These are phyloP conservation scores for Chalciporus sphaerocephalus DNA, from an alignment of 768 basidiomycete genomes.

Conservation along the genomic window DNA sequence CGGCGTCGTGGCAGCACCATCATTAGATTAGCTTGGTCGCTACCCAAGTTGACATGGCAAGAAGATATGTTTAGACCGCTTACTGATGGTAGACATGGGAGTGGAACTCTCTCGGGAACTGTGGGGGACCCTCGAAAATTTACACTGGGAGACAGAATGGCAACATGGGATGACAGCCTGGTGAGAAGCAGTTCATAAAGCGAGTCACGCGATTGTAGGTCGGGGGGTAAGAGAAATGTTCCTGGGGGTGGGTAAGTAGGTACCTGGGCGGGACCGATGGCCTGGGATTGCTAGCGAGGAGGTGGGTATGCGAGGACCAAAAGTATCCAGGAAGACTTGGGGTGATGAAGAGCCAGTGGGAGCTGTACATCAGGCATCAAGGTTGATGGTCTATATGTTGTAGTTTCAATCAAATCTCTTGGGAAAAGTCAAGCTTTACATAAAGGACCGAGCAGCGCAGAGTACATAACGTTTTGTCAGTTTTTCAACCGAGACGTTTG, in stretches of 20 bases:
- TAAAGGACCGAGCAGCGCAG: conserved; percentile 14
- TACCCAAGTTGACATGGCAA: background rate
- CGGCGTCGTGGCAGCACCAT: too few species aligned
- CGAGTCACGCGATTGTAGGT: too few species aligned
- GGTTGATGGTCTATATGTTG: too few species aligned
- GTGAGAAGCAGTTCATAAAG: too few species aligned
- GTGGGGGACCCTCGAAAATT: background rate
- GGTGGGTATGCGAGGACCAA: background rate
- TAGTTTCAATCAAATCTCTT: conserved; percentile 9
- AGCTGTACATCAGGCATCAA: too few species aligned
- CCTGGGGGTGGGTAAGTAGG: background rate
- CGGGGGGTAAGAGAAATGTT: too few species aligned
- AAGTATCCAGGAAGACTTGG: too few species aligned
- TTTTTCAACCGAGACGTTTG: conserved; percentile 1
- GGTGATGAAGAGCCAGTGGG: conserved; percentile 6
- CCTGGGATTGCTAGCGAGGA: too few species aligned
- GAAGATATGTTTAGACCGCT: conserved; percentile 10
- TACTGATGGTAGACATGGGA: background rate
- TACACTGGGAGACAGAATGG: background rate
- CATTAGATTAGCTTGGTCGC: conserved; percentile 11
- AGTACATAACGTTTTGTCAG: conserved; percentile 20
- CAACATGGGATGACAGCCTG: background rate
- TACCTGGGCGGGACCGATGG: too few species aligned
- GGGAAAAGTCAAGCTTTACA: conserved; percentile 27
- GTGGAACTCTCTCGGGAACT: background rate